Conservation (phyloP, 805 yeast genomes). For the Candida ficus region DNA sequence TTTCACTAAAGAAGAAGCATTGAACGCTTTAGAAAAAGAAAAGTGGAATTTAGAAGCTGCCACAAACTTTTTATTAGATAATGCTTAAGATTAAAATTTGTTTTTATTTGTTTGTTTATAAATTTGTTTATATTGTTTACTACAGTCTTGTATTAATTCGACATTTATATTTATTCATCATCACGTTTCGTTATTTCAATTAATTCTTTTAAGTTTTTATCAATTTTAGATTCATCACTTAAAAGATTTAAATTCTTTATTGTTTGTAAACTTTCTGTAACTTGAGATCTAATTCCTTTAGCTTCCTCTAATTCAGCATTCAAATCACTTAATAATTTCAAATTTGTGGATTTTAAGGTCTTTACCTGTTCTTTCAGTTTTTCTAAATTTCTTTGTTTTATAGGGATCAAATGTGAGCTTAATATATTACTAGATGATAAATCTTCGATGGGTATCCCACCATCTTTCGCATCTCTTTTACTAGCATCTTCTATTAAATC, state of each 20-base stretch:
- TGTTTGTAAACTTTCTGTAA: slow-evolving; percentile 5
- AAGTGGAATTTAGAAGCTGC: slow-evolving; percentile 80
- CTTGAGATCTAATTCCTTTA: slow-evolving; percentile 5
- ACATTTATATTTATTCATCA: neutral
- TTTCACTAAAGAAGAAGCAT: slow-evolving; percentile 59
- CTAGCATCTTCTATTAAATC: slow-evolving; percentile 37
- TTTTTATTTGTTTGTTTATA: neutral
- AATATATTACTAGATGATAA: slow-evolving; percentile 17
- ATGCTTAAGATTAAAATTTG: slow-evolving; percentile 32
- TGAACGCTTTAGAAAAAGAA: slow-evolving; percentile 61
- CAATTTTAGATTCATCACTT: slow-evolving; percentile 9
- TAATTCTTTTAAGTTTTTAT: slow-evolving; percentile 8
- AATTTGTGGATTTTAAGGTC: slow-evolving; percentile 9
- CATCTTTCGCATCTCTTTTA: slow-evolving; percentile 1
- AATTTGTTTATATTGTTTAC: neutral
- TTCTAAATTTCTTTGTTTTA: slow-evolving; percentile 17
- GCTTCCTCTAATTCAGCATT: slow-evolving; percentile 12
- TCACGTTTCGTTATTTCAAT: slow-evolving; percentile 8
- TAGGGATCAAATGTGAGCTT: slow-evolving; percentile 21
- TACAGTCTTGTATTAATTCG: too few relatives aligned
- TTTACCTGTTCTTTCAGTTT: slow-evolving; percentile 14
- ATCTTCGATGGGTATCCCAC: slow-evolving; percentile 15
- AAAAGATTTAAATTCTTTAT: slow-evolving; percentile 11
- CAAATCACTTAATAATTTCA: slow-evolving; percentile 12
- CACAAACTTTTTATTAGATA: slow-evolving; percentile 77